A percentile compares a stretch with the other conserved stretches of the same genome.
Evolutionary conservation across 345 rosid genomes (phyloP).

Genomic region (Eucalyptus dawsonii): DNA sequence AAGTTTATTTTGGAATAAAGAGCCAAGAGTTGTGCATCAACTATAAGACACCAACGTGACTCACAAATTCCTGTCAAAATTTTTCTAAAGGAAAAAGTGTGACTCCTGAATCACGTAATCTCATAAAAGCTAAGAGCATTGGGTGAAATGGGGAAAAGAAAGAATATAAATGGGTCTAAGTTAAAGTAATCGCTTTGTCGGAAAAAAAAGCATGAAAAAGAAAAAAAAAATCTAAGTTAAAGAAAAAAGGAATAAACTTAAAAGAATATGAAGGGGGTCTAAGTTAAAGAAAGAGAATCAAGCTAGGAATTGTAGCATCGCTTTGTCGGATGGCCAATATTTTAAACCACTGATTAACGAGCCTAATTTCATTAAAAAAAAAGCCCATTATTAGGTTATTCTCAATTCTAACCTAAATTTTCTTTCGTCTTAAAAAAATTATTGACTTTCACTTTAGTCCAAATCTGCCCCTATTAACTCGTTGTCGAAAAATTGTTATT

Average conservation of each 20-base stretch:
- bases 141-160: neutral
- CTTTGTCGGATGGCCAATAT: neutral
- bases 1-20: neutral
- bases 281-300: neutral
- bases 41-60: neutral
- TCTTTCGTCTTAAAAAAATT: neutral
- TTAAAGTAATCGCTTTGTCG: too few relatives aligned
- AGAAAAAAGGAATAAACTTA: too few relatives aligned
- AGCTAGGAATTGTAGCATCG: neutral
- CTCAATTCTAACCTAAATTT: neutral
- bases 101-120: neutral
- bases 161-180: neutral
- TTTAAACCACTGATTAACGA: neutral
- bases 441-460: neutral
- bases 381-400: too few relatives aligned
- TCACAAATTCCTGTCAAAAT: neutral
- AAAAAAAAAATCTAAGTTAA: too few relatives aligned
- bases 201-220: too few relatives aligned
- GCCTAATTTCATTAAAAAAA: neutral
- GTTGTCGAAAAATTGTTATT: rapidly evolving
- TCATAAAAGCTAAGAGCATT: too few relatives aligned
- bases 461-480: rapidly evolving
- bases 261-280: neutral
- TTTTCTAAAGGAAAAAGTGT: too few relatives aligned
- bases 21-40: neutral